phyloP scores from a whole-genome alignment of 768 basidiomycete genomes.

The Lentinula sp. region DNA sequence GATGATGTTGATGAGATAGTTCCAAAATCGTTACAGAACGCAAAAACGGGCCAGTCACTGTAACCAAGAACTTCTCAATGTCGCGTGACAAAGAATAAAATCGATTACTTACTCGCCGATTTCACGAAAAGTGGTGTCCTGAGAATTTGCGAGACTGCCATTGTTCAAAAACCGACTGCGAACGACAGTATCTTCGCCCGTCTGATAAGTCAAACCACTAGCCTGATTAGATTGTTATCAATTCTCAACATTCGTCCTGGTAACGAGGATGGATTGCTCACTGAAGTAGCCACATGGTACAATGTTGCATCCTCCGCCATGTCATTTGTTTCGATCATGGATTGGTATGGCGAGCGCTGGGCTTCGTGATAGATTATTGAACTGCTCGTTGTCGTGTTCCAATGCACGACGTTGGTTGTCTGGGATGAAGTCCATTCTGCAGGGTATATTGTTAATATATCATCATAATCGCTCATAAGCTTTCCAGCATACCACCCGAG shows the following conservation, averaged over 20 bases:
- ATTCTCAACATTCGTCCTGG: neutral
- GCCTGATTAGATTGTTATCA: neutral
- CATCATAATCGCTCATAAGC: no score
- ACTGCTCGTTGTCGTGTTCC: conserved; percentile 32
- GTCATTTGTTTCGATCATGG: conserved; percentile 29
- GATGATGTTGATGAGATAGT: conserved; percentile 14
- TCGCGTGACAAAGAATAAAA: neutral
- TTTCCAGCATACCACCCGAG: conserved; percentile 18
- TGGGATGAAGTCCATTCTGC: conserved; percentile 30
- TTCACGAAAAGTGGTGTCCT: conserved; percentile 32
- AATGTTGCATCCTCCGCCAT: conserved; percentile 44
- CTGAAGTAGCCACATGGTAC: conserved; percentile 28
- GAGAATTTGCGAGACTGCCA: conserved; percentile 27
- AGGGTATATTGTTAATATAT: neutral
- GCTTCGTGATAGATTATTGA: conserved; percentile 37
- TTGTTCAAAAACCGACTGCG: conserved; percentile 34
- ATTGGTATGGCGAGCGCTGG: conserved; percentile 23
- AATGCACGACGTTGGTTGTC: conserved; percentile 29
- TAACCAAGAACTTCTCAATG: conserved; percentile 9
- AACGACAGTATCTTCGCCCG: conserved; percentile 31
- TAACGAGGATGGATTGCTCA: conserved; percentile 10
- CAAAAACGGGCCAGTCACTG: conserved; percentile 37
- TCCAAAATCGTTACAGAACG: conserved; percentile 34
- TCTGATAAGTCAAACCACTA: conserved; percentile 29
- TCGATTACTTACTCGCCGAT: conserved; percentile 15